phyloP scores from a whole-genome alignment of 1,139 yeast genomes.

The Saccharomyces hybrid region DNA sequence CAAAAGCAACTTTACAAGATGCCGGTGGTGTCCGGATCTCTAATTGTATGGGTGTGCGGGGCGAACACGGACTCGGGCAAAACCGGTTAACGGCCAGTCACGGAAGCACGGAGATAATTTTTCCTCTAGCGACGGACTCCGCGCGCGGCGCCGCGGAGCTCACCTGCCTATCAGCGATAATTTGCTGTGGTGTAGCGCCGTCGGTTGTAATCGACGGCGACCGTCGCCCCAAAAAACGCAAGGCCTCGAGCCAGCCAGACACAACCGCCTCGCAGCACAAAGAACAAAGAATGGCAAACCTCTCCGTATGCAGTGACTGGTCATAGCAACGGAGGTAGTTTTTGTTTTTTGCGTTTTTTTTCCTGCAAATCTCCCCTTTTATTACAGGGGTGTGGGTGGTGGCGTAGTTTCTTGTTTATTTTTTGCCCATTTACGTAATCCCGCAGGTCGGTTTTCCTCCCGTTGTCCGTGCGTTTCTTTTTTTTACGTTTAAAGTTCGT shows the following conservation, averaged over 20 bases:
- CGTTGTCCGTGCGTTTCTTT: background rate
- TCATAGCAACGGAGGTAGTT: no score
- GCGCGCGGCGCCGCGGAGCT: no score
- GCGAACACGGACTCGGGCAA: no score
- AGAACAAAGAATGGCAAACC: background rate
- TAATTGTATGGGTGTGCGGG: background rate
- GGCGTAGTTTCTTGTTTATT: background rate
- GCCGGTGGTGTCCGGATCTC: background rate
- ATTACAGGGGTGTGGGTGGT: background rate
- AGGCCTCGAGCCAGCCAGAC: no score
- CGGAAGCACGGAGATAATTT: no score
- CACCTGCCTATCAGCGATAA: no score
- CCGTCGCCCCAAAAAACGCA: no score
- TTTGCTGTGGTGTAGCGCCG: no score
- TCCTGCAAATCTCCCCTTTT: background rate
- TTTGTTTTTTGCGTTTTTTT: background rate
- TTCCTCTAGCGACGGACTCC: no score
- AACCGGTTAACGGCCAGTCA: no score
- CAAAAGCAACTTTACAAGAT: background rate
- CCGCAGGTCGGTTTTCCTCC: background rate
- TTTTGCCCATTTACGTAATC: background rate
- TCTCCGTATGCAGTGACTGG: background rate
- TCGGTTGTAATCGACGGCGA: no score
- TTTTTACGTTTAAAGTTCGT: background rate
- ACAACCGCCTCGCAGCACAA: no score